Evolutionary conservation across 805 yeast species (phyloP), one percentile per base, ranked within the genome.

Genomic region (Clavispora vitiphila): DNA sequence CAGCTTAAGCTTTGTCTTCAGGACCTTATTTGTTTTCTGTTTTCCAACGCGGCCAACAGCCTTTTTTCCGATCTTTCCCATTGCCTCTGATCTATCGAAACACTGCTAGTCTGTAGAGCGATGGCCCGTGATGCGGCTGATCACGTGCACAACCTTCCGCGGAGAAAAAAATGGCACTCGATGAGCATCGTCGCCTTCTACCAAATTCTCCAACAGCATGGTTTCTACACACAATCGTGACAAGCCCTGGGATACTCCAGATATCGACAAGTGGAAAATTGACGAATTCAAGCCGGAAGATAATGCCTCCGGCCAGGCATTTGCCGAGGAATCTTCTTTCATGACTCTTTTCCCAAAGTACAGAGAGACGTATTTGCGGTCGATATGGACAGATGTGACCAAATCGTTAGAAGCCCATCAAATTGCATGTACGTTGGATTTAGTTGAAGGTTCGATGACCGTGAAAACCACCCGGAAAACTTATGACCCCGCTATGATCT

Each of bases 191-290:
- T 15, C 8, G 14, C 9, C 21, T 10, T 4, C 19, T 29, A 18
- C 36, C 30, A 22, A 21, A 29, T 22, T 24, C 16, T 16, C 15
- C 20, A 19, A 16, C 43, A 56, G 48, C 34, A 91, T 91, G 99
- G 88, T 84, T 19, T 87, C 96, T 2, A 87, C 95, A 36, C 90
- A 91, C 64, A 87, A 93, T 64, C 83, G 81, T 58, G 98, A 93
- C 55, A 91, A 91, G 65, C 98, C 98, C 40, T 90, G 98, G 98
- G 98, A 90, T 60, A 90, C 96, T 9, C 87, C 85, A 16, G 96
- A 89, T 53, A 81, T 90, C 43, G 96, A 90, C 61, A 90, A 91
- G 62, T 91, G 99, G 99, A 72, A 76, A 53, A 71, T 80, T 26
- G 96, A 87, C 26, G 95, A 88, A 43, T 93, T 93, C 71, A 83